Percentiles rank a stretch among this genome's conserved stretches.
Evolutionary conservation across 805 yeast genomes (phyloP).

Genomic region (Yamadazyma paraphyllophila): DNA sequence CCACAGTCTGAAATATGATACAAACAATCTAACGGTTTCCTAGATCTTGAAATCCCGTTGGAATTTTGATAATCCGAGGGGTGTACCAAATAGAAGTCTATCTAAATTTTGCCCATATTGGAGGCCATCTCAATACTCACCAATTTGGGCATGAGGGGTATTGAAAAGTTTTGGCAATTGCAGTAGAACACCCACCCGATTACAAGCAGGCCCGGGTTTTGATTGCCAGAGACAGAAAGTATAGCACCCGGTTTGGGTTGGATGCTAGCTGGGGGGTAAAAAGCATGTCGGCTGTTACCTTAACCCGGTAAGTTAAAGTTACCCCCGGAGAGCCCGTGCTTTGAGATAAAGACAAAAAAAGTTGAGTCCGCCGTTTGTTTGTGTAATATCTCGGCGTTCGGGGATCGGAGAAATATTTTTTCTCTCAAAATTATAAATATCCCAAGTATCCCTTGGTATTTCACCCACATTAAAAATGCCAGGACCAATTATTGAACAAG

Average conservation of each 20-base stretch:
- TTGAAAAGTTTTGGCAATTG: neutral
- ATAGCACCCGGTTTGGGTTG: neutral
- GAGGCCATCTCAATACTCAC: neutral
- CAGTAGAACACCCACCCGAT: no score
- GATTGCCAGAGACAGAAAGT: neutral
- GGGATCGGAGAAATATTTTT: slow-evolving; percentile 8
- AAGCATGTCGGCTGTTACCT: neutral
- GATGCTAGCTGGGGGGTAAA: neutral
- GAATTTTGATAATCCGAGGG: no score
- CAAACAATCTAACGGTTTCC: neutral
- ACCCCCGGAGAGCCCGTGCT: neutral
- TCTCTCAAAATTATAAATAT: slow-evolving; percentile 1
- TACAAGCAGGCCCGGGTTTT: neutral
- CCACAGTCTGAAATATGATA: neutral
- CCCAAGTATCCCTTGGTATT: neutral
- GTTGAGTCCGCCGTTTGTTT: neutral
- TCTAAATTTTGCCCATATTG: no score
- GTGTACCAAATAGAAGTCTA: no score
- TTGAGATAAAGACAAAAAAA: slow-evolving; percentile 2
- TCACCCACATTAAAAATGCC: neutral
- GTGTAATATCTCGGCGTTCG: slow-evolving; percentile 9
- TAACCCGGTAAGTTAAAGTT: neutral
- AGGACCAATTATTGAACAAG: slow-evolving; percentile 45
- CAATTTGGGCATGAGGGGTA: neutral
- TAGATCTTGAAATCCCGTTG: no score